Percentiles rank a stretch among this genome's conserved stretches.
Conservation (phyloP, 1,139 yeast species). For the Yamadazyma diddensiae region DNA sequence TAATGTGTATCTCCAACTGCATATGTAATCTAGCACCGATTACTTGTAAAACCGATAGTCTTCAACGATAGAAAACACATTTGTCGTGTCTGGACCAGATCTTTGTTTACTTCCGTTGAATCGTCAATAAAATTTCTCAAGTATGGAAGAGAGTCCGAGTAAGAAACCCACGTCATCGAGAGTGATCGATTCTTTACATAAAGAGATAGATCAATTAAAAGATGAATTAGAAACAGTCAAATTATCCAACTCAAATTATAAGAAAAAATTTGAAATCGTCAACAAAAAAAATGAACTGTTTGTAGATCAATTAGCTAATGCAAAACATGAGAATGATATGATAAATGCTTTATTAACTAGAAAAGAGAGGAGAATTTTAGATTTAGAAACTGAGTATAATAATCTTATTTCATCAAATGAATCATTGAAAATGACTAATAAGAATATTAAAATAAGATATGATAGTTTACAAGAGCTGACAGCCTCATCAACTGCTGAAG, state of each 20-base stretch:
- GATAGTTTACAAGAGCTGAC: constrained; percentile 49
- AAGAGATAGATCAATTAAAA: constrained; percentile 51
- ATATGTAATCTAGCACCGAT: too few species aligned
- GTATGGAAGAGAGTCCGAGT: constrained; percentile 19
- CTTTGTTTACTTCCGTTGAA: background rate
- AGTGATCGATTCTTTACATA: constrained; percentile 58
- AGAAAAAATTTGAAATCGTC: constrained; percentile 47
- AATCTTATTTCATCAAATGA: constrained; percentile 46
- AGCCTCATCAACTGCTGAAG: constrained; percentile 47
- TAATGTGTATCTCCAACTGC: too few species aligned
- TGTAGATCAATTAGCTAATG: constrained; percentile 64
- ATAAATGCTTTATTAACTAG: constrained; percentile 59
- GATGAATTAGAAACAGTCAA: constrained; percentile 47
- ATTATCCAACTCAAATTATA: constrained; percentile 34
- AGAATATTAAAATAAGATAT: constrained; percentile 48
- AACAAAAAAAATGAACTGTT: constrained; percentile 55
- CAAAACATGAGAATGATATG: constrained; percentile 71
- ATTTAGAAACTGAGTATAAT: constrained; percentile 55
- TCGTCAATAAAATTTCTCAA: background rate
- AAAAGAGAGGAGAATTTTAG: constrained; percentile 61
- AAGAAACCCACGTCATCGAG: constrained; percentile 39
- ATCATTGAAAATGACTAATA: constrained; percentile 43
- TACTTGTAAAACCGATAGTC: too few species aligned
- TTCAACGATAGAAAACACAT: too few species aligned
- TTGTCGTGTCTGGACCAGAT: background rate